phyloP scores from a whole-genome alignment of 2,329 filamentous ascomycete species.

The Purpureocillium lavendulum region DNA sequence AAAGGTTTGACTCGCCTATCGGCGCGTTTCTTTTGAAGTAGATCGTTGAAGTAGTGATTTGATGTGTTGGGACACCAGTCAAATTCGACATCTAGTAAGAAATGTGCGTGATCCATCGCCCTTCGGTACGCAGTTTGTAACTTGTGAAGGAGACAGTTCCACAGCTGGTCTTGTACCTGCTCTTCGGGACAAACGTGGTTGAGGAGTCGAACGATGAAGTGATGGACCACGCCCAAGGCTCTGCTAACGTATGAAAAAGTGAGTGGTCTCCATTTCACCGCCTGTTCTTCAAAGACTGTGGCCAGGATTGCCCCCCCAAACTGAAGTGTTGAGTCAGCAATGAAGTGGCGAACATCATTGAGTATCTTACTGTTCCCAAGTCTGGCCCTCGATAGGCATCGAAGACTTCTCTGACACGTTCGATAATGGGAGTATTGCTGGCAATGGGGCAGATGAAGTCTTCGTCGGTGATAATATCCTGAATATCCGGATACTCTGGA shows the following conservation, averaged over 20 bases:
- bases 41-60: constrained; percentile 43
- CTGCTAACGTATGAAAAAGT: constrained; percentile 40
- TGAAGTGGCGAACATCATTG: neutral
- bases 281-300: constrained; percentile 42
- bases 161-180: constrained; percentile 32
- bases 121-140: constrained; percentile 34
- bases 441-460: constrained; percentile 5
- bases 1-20: too few species aligned
- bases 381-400: constrained; percentile 8
- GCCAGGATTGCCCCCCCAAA: constrained; percentile 32
- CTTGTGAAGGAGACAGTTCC: constrained; percentile 30
- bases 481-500: too few species aligned
- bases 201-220: constrained; percentile 39
- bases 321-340: constrained; percentile 9
- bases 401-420: too few species aligned
- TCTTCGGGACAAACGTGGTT: constrained; percentile 32
- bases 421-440: constrained; percentile 15
- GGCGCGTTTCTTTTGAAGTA: constrained; percentile 17
- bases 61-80: constrained; percentile 37
- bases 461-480: too few species aligned
- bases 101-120: constrained; percentile 39
- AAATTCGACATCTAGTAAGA: constrained; percentile 44
- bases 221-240: constrained; percentile 41
- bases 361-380: constrained; percentile 6
- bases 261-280: constrained; percentile 42